Conservation (phyloP, 1,284 basidiomycete genomes). For the Abortiporus biennis region DNA sequence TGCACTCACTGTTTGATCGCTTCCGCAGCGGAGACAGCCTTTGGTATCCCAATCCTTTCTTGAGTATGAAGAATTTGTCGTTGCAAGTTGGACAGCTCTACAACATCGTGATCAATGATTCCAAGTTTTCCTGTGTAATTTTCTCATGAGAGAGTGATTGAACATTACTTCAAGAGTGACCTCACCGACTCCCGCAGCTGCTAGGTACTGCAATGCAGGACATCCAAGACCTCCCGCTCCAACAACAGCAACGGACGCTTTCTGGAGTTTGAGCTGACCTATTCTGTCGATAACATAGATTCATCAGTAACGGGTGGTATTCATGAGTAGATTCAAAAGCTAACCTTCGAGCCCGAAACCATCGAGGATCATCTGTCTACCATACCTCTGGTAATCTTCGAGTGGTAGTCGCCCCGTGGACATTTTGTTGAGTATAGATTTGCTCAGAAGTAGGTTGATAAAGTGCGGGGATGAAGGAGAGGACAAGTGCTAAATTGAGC, state of each 20-base stretch:
- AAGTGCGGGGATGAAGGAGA: not conserved
- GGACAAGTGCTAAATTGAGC: not conserved
- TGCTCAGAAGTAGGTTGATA: too few species aligned
- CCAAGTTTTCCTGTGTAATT: slow-evolving; percentile 66
- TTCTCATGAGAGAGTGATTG: not conserved
- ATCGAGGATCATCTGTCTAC: slow-evolving; percentile 94
- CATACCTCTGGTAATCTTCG: slow-evolving; percentile 86
- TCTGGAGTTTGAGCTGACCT: slow-evolving; percentile 83
- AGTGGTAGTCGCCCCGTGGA: slow-evolving; percentile 38
- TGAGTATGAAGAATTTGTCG: slow-evolving; percentile 90
- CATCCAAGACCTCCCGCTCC: slow-evolving; percentile 97
- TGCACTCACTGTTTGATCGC: slow-evolving; percentile 43
- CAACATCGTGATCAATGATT: slow-evolving; percentile 88
- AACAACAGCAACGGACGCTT: slow-evolving; percentile 78
- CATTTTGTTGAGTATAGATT: too few species aligned
- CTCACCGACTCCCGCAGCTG: slow-evolving; percentile 86
- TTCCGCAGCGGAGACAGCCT: slow-evolving; percentile 77
- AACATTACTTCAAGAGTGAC: slow-evolving; percentile 15
- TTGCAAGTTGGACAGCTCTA: slow-evolving; percentile 92
- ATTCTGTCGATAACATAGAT: slow-evolving; percentile 4
- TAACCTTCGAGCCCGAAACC: slow-evolving; percentile 81
- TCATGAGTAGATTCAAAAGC: slow-evolving; percentile 5
- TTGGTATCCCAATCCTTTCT: slow-evolving; percentile 73
- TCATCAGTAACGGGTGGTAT: not conserved
- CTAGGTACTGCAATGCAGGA: slow-evolving; percentile 91